Percentiles rank a stretch among this genome's conserved stretches.
Evolutionary conservation across 805 yeast genomes (phyloP).

Genomic region (Metschnikowia lochheadii): DNA sequence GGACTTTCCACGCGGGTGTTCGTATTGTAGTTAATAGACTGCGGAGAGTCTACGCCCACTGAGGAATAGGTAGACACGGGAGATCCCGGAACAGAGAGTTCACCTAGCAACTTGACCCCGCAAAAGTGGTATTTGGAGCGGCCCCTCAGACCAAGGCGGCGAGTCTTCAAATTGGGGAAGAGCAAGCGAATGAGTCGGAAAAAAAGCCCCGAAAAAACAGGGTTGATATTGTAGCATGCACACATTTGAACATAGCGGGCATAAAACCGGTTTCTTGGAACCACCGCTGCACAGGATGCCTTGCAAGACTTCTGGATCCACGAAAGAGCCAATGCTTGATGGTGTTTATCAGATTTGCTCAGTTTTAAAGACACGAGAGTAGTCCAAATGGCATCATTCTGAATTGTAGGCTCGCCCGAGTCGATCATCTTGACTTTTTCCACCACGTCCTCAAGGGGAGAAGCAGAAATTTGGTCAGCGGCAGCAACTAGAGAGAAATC

Average conservation of each 20-base stretch:
- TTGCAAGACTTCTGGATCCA: conserved; percentile 73
- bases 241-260: conserved; percentile 39
- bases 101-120: conserved; percentile 49
- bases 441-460: conserved; percentile 12
- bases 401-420: conserved; percentile 1
- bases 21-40: conserved; percentile 13
- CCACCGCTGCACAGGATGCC: conserved; percentile 38
- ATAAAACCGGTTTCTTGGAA: conserved; percentile 41
- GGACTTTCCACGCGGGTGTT: conserved; percentile 12
- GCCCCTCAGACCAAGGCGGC: conserved; percentile 79
- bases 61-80: conserved; percentile 17
- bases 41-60: conserved; percentile 13
- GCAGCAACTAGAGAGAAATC: conserved; percentile 11
- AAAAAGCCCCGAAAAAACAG: conserved; percentile 73
- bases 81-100: conserved; percentile 16
- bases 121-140: conserved; percentile 84
- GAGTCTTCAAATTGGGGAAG: conserved; percentile 60
- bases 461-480: conserved; percentile 3
- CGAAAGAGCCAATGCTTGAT: conserved; percentile 77
- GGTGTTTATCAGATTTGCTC: conserved; percentile 47
- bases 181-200: conserved; percentile 45
- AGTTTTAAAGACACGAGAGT: conserved; percentile 6
- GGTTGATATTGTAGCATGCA: conserved; percentile 42
- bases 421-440: conserved; percentile 12
- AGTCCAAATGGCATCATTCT: conserved; percentile 8